Conservation (phyloP, 1,284 basidiomycete species). For the Athelia psychrophila region DNA sequence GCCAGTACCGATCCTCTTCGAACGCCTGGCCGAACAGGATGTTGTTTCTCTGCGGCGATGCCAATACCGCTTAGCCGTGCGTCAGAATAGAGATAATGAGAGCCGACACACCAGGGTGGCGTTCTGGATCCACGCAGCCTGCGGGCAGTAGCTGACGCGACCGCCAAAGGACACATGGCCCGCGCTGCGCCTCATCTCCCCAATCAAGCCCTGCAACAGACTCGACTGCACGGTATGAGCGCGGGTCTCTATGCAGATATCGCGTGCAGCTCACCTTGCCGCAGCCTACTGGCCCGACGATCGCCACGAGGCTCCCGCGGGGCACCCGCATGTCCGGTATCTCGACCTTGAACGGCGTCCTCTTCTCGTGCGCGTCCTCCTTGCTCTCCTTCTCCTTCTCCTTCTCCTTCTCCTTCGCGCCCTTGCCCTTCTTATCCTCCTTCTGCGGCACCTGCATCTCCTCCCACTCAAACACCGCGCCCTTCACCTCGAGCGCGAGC, state of each 20-base stretch:
- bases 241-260: not conserved
- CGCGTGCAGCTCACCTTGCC: slow-evolving; percentile 31
- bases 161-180: slow-evolving; percentile 63
- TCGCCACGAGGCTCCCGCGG: slow-evolving; percentile 57
- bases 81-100: not conserved
- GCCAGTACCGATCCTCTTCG: slow-evolving; percentile 68
- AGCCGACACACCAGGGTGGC: slow-evolving; percentile 54
- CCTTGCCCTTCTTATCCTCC: slow-evolving; percentile 17
- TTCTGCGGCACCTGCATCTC: slow-evolving; percentile 11
- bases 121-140: slow-evolving; percentile 85
- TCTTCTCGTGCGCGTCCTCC: slow-evolving; percentile 13
- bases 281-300: slow-evolving; percentile 67
- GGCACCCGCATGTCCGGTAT: slow-evolving; percentile 54
- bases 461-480: slow-evolving; percentile 70
- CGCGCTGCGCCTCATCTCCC: slow-evolving; percentile 62
- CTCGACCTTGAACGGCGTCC: slow-evolving; percentile 45
- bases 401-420: slow-evolving; percentile 14
- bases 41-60: slow-evolving; percentile 48
- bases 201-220: slow-evolving; percentile 67
- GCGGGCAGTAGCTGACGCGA: slow-evolving; percentile 71
- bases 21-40: slow-evolving; percentile 68
- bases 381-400: slow-evolving; percentile 15
- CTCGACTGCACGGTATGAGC: slow-evolving; percentile 45
- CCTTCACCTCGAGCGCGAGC: slow-evolving; percentile 46
- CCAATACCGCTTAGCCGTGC: not conserved